These are phyloP conservation scores for Kandelia obovata DNA, from an alignment of 345 rosid genomes.

Conservation along the genomic window DNA sequence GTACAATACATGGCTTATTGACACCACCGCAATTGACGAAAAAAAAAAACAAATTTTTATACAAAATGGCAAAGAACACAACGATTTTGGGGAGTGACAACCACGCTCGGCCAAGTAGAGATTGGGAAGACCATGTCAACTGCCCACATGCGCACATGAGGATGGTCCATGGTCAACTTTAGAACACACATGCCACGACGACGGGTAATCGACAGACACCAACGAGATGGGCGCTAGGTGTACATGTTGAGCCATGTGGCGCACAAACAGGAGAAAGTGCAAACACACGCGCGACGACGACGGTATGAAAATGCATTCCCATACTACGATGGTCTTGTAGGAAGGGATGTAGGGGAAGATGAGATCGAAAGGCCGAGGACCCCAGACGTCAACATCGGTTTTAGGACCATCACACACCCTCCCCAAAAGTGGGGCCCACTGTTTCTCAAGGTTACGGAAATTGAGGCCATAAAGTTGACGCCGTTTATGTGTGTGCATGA, in stretches of 20 bases:
- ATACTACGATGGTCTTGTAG: not conserved
- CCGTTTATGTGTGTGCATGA: not conserved
- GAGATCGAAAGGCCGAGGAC: constrained; percentile 25
- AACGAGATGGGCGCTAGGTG: not conserved
- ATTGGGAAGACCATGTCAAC: not conserved
- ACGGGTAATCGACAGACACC: not conserved
- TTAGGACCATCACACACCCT: constrained; percentile 30
- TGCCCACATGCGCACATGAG: constrained; percentile 23
- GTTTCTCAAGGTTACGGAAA: constrained; percentile 9
- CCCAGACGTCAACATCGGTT: constrained; percentile 55
- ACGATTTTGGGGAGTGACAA: not conserved
- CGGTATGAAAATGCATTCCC: not conserved
- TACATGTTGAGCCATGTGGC: not conserved
- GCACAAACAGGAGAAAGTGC: not conserved
- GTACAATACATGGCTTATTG: not conserved
- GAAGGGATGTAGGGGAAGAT: constrained; percentile 26
- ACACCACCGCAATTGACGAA: constrained; percentile 50
- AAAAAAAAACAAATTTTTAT: constrained; percentile 1
- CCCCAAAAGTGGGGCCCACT: constrained; percentile 21
- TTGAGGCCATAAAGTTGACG: constrained; percentile 11
- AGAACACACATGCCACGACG: not conserved
- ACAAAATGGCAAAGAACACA: too few species aligned
- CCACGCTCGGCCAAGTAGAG: not conserved
- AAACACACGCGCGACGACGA: not conserved
- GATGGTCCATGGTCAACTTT: constrained; percentile 27